A percentile compares a stretch with the other conserved stretches of the same genome.
Conservation (phyloP, 805 yeast species). For the Schwanniomyces pseudopolymorphus region DNA sequence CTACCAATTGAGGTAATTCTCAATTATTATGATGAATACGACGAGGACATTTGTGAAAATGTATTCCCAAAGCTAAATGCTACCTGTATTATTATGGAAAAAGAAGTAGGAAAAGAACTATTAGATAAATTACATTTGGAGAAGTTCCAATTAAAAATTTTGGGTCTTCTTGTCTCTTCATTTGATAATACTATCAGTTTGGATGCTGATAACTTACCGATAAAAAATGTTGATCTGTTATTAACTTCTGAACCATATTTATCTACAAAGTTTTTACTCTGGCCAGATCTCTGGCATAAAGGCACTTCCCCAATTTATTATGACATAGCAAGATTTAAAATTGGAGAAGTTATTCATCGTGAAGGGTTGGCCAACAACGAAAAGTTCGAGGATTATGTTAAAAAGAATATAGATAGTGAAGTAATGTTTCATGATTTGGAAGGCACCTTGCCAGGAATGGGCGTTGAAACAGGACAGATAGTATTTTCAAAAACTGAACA, state of each 20-base stretch:
- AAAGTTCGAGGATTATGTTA: slow-evolving; percentile 18
- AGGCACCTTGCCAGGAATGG: slow-evolving; percentile 25
- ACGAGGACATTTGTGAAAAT: slow-evolving; percentile 25
- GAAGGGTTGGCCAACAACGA: slow-evolving; percentile 28
- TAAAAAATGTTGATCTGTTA: slow-evolving; percentile 28
- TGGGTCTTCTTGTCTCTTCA: slow-evolving; percentile 32
- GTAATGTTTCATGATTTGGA: slow-evolving; percentile 32
- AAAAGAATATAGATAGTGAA: slow-evolving; percentile 14
- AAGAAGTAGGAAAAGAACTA: slow-evolving; percentile 22
- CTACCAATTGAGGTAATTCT: slow-evolving; percentile 36
- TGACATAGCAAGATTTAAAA: slow-evolving; percentile 27
- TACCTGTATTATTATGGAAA: slow-evolving; percentile 25
- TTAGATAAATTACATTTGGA: slow-evolving; percentile 8
- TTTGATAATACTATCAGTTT: slow-evolving; percentile 32
- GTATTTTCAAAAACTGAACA: slow-evolving; percentile 34
- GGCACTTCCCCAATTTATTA: slow-evolving; percentile 32
- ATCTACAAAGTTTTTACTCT: slow-evolving; percentile 27
- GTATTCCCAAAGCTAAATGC: slow-evolving; percentile 24
- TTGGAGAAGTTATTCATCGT: slow-evolving; percentile 30
- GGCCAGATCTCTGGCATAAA: slow-evolving; percentile 40
- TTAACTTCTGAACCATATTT: slow-evolving; percentile 23
- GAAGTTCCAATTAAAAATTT: slow-evolving; percentile 28
- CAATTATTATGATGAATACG: slow-evolving; percentile 21
- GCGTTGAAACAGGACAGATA: slow-evolving; percentile 38
- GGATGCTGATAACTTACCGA: slow-evolving; percentile 35